phyloP scores from a whole-genome alignment of 352 stramenopile species.

The Halophytophthora polymorphica region DNA sequence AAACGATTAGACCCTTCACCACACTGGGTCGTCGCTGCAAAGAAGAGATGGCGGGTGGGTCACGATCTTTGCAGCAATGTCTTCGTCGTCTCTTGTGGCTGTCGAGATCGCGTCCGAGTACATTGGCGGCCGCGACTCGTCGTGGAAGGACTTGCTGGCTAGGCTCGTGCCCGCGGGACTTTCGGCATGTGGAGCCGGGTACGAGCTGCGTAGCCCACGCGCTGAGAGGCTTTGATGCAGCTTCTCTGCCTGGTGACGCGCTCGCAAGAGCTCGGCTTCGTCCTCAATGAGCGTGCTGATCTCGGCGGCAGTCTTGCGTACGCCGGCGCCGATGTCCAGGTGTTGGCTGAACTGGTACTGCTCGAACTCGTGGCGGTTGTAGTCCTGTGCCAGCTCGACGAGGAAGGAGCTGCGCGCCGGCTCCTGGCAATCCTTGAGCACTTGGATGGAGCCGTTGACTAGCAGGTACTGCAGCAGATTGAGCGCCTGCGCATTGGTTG shows the following conservation, averaged over 20 bases:
- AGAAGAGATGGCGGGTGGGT: slow-evolving; percentile 31
- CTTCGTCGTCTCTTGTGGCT: slow-evolving; percentile 17
- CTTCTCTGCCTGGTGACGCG: slow-evolving; percentile 40
- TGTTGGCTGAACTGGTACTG: slow-evolving; percentile 75
- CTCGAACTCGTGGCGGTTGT: slow-evolving; percentile 74
- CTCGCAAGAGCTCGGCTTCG: slow-evolving; percentile 47
- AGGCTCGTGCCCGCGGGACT: slow-evolving; percentile 1
- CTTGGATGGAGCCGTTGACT: slow-evolving; percentile 67
- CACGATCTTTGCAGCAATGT: slow-evolving; percentile 42
- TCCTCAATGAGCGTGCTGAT: slow-evolving; percentile 48
- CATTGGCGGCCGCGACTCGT: slow-evolving; percentile 17
- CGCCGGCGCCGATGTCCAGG: slow-evolving; percentile 57
- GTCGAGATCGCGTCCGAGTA: slow-evolving; percentile 38
- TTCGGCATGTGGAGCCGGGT: slow-evolving; percentile 16
- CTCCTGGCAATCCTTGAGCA: slow-evolving; percentile 57
- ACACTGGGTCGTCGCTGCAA: slow-evolving; percentile 11
- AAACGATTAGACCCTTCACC: not conserved
- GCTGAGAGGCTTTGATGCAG: slow-evolving; percentile 56
- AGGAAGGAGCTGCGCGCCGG: slow-evolving; percentile 44
- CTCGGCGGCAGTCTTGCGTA: slow-evolving; percentile 56
- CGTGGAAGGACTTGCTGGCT: slow-evolving; percentile 9
- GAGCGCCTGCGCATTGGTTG: slow-evolving; percentile 33
- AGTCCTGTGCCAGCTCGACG: slow-evolving; percentile 39
- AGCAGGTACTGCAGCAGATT: slow-evolving; percentile 61
- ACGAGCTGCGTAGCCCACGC: slow-evolving; percentile 37